Conservation (phyloP, 140 eudicot species). For the Flaveria floridana region DNA sequence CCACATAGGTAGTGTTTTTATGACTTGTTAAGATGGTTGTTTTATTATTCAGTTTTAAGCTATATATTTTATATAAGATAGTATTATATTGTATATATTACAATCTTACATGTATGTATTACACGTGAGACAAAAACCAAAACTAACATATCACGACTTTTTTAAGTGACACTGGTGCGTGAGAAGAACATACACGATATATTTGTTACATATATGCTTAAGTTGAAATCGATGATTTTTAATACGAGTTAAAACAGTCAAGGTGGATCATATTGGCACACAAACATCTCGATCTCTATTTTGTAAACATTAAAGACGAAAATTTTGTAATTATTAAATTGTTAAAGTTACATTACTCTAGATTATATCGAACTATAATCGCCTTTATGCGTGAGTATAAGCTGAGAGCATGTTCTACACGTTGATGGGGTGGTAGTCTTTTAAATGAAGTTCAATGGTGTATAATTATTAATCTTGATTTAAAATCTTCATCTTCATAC, state of each 20-base stretch:
- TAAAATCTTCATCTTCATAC: no score
- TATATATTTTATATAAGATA: background rate
- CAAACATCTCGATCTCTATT: background rate
- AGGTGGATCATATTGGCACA: background rate
- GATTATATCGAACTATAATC: background rate
- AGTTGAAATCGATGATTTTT: background rate
- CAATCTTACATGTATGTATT: background rate
- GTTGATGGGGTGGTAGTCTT: background rate
- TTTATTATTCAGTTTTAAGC: background rate
- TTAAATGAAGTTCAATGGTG: background rate
- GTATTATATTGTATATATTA: background rate
- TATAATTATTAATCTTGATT: background rate
- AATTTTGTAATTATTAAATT: background rate
- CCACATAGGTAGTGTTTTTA: constrained; percentile 11
- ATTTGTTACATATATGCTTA: background rate
- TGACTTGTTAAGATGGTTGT: background rate
- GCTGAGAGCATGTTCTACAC: background rate
- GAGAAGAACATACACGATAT: background rate
- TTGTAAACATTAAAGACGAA: background rate
- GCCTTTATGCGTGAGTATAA: background rate
- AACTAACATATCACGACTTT: no score
- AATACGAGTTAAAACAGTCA: background rate
- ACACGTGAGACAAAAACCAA: no score
- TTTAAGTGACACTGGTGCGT: background rate
- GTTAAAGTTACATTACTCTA: no score